phyloP scores from a whole-genome alignment of 805 yeast genomes.

The Teunomyces pallodes region DNA sequence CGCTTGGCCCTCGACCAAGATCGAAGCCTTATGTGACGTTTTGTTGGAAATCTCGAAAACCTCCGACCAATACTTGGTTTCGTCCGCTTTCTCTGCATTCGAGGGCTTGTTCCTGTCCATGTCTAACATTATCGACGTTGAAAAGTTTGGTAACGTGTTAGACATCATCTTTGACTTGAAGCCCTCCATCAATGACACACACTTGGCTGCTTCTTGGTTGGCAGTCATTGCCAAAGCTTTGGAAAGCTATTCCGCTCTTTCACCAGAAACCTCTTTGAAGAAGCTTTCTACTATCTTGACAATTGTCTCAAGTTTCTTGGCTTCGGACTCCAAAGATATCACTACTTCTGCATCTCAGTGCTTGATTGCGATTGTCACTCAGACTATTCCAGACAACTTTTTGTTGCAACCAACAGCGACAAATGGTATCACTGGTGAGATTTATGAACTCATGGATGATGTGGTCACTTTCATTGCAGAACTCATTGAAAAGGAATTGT shows the following conservation, averaged over 20 bases:
- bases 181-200: constrained; percentile 80
- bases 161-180: constrained; percentile 73
- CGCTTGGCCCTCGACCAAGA: constrained; percentile 75
- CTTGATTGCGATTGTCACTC: constrained; percentile 70
- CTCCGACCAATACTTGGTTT: constrained; percentile 80
- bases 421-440: constrained; percentile 43
- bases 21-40: constrained; percentile 72
- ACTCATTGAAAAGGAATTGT: constrained; percentile 51
- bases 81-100: constrained; percentile 79
- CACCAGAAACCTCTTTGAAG: constrained; percentile 45
- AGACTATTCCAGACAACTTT: constrained; percentile 59
- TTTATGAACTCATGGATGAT: constrained; percentile 56
- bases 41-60: constrained; percentile 75
- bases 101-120: constrained; percentile 73
- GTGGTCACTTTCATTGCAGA: constrained; percentile 51
- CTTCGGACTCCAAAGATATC: constrained; percentile 63
- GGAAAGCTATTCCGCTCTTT: constrained; percentile 34
- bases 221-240: constrained; percentile 88
- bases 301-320: constrained; percentile 60
- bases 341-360: constrained; percentile 82
- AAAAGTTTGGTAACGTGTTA: constrained; percentile 61
- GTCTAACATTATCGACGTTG: constrained; percentile 57
- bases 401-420: constrained; percentile 50
- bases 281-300: constrained; percentile 50
- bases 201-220: constrained; percentile 90